These are phyloP conservation scores for Eimeria sp. DNA, from an alignment of 169 alveolate species.

Conservation along the genomic window DNA sequence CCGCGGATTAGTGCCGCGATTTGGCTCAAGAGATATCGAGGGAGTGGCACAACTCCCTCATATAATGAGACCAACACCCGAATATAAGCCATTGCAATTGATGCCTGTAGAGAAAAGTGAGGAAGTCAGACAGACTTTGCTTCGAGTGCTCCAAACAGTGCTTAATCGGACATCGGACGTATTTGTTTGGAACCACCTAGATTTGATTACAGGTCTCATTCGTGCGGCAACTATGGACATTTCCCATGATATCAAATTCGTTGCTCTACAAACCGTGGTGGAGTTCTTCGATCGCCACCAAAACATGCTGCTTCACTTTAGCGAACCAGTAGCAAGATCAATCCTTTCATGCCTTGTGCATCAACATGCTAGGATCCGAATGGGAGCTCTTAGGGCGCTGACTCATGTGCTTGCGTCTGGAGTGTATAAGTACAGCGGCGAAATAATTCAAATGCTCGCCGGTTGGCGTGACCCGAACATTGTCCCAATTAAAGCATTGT, in stretches of 20 bases:
- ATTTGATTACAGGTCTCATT: constrained; percentile 90
- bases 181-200: constrained; percentile 79
- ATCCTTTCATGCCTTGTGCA: constrained; percentile 91
- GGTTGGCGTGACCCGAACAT: constrained; percentile 96
- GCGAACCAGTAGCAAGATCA: constrained; percentile 92
- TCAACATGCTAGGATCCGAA: constrained; percentile 90
- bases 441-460: constrained; percentile 90
- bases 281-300: constrained; percentile 86
- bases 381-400: constrained; percentile 93
- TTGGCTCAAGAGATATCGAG: constrained; percentile 81
- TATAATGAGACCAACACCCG: constrained; percentile 81
- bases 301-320: constrained; percentile 90
- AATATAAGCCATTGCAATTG: constrained; percentile 81
- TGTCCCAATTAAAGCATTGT: constrained; percentile 95
- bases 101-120: constrained; percentile 80
- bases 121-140: constrained; percentile 74
- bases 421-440: constrained; percentile 92
- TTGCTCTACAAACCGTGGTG: constrained; percentile 87
- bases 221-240: constrained; percentile 95
- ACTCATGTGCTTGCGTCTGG: constrained; percentile 92
- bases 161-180: constrained; percentile 68
- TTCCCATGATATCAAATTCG: constrained; percentile 90
- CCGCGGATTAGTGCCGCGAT: constrained; percentile 51
- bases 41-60: constrained; percentile 83
- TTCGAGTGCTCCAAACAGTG: constrained; percentile 31